These are phyloP conservation scores for Bauhinia variegata DNA, from an alignment of 306 rosid species.

Conservation along the genomic window DNA sequence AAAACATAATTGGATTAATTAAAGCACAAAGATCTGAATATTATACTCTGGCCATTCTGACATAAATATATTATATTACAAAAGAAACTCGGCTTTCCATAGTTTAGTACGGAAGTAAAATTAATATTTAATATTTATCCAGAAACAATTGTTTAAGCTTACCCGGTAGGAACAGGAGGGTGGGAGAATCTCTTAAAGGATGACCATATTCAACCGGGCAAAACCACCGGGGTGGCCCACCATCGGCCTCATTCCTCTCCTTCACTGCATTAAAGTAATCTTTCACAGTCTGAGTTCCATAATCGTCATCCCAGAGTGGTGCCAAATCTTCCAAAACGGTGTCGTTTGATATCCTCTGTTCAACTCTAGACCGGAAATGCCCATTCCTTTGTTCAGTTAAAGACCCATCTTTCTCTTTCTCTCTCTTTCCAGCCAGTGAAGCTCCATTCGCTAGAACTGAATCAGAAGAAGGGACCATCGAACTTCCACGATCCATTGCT, in stretches of 20 bases:
- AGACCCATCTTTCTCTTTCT: conserved; percentile 40
- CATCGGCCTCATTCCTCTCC: conserved; percentile 59
- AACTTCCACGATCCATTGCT: conserved; percentile 31
- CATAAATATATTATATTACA: too few species aligned
- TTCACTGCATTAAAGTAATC: conserved; percentile 67
- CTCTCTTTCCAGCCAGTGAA: conserved; percentile 49
- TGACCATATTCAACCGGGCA: conserved; percentile 59
- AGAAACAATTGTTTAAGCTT: conserved; percentile 49
- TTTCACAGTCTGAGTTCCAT: conserved; percentile 70
- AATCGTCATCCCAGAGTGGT: conserved; percentile 84
- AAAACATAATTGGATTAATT: not conserved
- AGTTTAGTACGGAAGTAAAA: not conserved
- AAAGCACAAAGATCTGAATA: not conserved
- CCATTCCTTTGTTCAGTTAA: conserved; percentile 43
- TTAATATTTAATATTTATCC: not conserved
- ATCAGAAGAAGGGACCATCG: conserved; percentile 48
- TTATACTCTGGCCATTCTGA: too few species aligned
- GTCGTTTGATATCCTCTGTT: conserved; percentile 15
- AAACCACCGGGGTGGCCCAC: conserved; percentile 96
- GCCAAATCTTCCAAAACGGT: conserved; percentile 43
- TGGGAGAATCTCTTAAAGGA: conserved; percentile 64
- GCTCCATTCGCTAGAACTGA: conserved; percentile 46
- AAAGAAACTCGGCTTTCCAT: not conserved
- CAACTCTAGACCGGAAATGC: conserved; percentile 27
- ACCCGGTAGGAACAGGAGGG: conserved; percentile 86